Evolutionary conservation across 257 asterid genomes (phyloP).

Genomic region (Pogostemon cablin): DNA sequence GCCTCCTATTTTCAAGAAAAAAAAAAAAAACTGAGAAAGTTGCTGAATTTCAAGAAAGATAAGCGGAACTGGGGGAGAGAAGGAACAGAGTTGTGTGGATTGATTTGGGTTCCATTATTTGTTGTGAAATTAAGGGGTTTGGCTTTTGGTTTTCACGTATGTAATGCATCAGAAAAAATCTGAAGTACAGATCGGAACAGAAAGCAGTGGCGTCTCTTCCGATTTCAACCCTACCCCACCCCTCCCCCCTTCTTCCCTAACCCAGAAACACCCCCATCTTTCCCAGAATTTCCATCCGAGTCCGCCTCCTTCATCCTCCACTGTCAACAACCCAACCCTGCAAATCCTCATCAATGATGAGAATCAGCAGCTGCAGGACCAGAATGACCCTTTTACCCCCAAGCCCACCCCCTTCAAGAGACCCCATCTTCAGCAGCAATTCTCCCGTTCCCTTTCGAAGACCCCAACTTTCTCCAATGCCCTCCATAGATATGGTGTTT

Average conservation of each 20-base stretch:
- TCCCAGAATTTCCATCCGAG: constrained; percentile 37
- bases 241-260: constrained; percentile 54
- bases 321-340: constrained; percentile 40
- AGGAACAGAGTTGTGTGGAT: background rate
- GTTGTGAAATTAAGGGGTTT: constrained; percentile 31
- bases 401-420: constrained; percentile 75
- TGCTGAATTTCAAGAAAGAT: constrained; percentile 11
- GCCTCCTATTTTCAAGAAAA: constrained; percentile 33
- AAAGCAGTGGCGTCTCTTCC: constrained; percentile 99
- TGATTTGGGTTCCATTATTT: background rate
- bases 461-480: constrained; percentile 62
- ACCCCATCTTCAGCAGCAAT: constrained; percentile 60
- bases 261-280: constrained; percentile 58
- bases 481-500: constrained; percentile 54
- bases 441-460: constrained; percentile 54
- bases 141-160: constrained; percentile 40
- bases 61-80: constrained; percentile 5
- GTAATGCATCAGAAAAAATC: constrained; percentile 99
- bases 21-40: constrained; percentile 12
- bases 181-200: constrained; percentile 97
- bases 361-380: constrained; percentile 39
- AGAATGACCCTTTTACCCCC: constrained; percentile 59
- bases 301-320: constrained; percentile 44
- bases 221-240: constrained; percentile 93
- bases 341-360: constrained; percentile 59